Evolutionary conservation across 192 early-diverging fungal genomes (phyloP).

Genomic region (Coemansia sp.): DNA sequence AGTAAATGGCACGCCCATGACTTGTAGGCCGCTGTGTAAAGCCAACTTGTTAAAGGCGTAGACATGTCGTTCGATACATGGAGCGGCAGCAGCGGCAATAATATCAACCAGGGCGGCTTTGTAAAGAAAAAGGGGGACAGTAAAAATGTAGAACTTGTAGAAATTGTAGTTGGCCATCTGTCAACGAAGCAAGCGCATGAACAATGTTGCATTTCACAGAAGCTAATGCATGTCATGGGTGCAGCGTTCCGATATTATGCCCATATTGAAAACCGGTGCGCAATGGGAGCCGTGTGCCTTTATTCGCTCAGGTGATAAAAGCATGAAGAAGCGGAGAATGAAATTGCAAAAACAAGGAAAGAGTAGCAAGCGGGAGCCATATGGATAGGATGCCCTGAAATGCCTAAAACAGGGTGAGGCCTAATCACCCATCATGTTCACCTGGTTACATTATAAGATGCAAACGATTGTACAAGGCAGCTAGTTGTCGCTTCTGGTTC

Average conservation of each 20-base stretch:
- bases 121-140: too few species aligned
- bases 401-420: not conserved
- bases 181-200: too few species aligned
- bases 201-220: constrained; percentile 6
- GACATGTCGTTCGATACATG: not conserved
- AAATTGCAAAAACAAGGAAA: not conserved
- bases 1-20: too few species aligned
- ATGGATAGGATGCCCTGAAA: not conserved
- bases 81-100: not conserved
- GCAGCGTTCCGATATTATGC: not conserved
- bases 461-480: not conserved
- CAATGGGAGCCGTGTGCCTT: not conserved
- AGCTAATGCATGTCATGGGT: not conserved
- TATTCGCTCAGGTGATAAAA: not conserved
- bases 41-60: too few species aligned
- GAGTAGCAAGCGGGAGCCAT: not conserved
- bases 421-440: not conserved
- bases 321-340: not conserved
- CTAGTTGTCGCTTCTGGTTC: constrained; percentile 4
- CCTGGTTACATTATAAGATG: not conserved
- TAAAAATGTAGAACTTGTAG: too few species aligned
- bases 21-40: too few species aligned
- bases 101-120: too few species aligned
- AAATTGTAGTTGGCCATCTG: not conserved
- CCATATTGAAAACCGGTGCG: not conserved